Evolutionary conservation across 768 basidiomycete species (phyloP).

Genomic region (Agaricus sinodeliciosus): DNA sequence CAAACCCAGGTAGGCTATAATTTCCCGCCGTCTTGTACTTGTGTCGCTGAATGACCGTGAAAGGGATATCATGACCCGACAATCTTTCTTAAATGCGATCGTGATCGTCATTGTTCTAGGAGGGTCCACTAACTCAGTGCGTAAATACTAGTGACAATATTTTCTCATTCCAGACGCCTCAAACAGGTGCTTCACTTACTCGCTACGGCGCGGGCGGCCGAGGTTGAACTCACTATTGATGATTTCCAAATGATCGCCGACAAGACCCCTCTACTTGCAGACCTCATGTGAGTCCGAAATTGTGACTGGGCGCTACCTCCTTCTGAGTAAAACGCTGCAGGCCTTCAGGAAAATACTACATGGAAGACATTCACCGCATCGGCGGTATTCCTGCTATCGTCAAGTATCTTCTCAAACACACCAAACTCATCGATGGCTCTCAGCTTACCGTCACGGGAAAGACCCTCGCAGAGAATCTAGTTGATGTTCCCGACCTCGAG

Average conservation of each 20-base stretch:
- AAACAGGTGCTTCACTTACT: constrained; percentile 72
- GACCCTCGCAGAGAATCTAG: constrained; percentile 83
- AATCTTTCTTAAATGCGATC: constrained; percentile 77
- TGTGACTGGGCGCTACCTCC: neutral
- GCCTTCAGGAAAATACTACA: constrained; percentile 82
- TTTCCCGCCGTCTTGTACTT: neutral
- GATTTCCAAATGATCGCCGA: constrained; percentile 82
- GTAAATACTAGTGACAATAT: constrained; percentile 14
- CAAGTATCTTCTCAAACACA: constrained; percentile 77
- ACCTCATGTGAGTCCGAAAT: constrained; percentile 41
- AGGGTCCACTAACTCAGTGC: constrained; percentile 82
- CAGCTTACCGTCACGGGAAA: constrained; percentile 89
- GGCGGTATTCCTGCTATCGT: constrained; percentile 82
- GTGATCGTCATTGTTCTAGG: constrained; percentile 73
- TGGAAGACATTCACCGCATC: constrained; percentile 84
- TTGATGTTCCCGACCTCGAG: constrained; percentile 63
- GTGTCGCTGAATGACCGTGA: neutral
- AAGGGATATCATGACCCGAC: constrained; percentile 39
- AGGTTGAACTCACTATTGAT: constrained; percentile 66
- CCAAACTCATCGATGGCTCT: constrained; percentile 72
- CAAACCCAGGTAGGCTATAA: constrained; percentile 55
- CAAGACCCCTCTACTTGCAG: constrained; percentile 79
- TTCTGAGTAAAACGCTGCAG: constrained; percentile 23
- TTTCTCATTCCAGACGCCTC: neutral
- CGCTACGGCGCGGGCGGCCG: constrained; percentile 80